Conservation (phyloP, 2,329 filamentous ascomycete genomes). For the Claviceps arundinis region DNA sequence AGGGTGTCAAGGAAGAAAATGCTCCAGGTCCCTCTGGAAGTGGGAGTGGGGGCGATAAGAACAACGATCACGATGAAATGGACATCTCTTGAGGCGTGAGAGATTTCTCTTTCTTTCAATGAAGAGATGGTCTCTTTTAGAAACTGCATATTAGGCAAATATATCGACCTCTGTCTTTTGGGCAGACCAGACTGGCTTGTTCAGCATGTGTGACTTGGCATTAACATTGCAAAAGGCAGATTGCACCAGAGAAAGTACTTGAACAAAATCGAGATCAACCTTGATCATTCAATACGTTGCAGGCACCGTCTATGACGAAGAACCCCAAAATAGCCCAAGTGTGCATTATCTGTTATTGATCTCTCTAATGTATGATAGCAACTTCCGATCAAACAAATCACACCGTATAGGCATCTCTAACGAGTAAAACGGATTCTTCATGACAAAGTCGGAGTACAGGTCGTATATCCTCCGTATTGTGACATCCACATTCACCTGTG, state of each 20-base stretch:
- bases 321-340: neutral
- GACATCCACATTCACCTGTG: slow-evolving; percentile 75
- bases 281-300: neutral
- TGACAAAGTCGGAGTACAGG: slow-evolving; percentile 90
- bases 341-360: slow-evolving; percentile 42
- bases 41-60: slow-evolving; percentile 44
- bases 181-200: neutral
- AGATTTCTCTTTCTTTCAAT: too few species aligned
- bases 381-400: slow-evolving; percentile 83
- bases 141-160: slow-evolving; percentile 14
- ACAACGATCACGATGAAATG: slow-evolving; percentile 35
- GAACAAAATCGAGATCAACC: neutral
- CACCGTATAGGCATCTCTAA: slow-evolving; percentile 94
- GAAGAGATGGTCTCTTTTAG: slow-evolving; percentile 15
- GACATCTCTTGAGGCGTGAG: slow-evolving; percentile 52
- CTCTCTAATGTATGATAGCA: slow-evolving; percentile 67
- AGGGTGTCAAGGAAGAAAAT: slow-evolving; percentile 69
- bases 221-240: neutral
- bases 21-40: slow-evolving; percentile 43
- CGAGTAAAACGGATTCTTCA: slow-evolving; percentile 99
- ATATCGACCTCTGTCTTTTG: neutral
- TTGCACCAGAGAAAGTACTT: too few species aligned
- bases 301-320: neutral
- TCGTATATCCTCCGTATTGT: slow-evolving; percentile 83
- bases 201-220: neutral